Evolutionary conservation across 192 early-diverging fungal genomes (phyloP).

Genomic region (Podila epigama): DNA sequence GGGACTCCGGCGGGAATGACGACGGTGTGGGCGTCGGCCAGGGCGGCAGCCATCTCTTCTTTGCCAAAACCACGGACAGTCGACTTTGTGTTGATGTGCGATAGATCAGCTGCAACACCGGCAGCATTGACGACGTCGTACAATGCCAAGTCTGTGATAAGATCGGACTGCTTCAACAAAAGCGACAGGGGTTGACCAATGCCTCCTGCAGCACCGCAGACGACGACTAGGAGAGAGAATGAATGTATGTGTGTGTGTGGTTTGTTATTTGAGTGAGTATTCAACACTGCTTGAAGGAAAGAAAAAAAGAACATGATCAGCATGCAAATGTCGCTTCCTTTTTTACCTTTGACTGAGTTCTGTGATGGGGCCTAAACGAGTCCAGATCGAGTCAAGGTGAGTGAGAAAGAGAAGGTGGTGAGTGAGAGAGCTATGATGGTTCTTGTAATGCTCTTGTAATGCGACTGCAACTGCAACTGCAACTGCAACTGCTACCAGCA

Average conservation of each 20-base stretch:
- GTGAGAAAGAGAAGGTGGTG: too few relatives aligned
- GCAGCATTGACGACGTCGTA: constrained; percentile 97
- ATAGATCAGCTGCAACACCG: constrained; percentile 96
- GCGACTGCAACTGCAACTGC: too few relatives aligned
- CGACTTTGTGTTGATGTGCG: constrained; percentile 89
- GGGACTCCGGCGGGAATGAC: constrained; percentile 98
- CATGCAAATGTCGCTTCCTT: too few relatives aligned
- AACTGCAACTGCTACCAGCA: too few relatives aligned
- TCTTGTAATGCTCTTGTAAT: too few relatives aligned
- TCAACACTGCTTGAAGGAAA: background rate
- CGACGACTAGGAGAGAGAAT: constrained; percentile 60
- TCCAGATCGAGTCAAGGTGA: too few relatives aligned
- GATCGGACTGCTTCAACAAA: constrained; percentile 89
- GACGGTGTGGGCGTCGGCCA: constrained; percentile 79
- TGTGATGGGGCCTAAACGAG: too few relatives aligned
- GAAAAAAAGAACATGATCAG: too few relatives aligned
- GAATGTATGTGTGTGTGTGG: background rate
- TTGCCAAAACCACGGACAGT: constrained; percentile 81
- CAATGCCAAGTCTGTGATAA: constrained; percentile 85
- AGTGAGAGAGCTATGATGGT: too few relatives aligned
- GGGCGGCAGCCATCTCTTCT: constrained; percentile 77
- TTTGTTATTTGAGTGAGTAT: background rate
- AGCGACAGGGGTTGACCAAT: constrained; percentile 98
- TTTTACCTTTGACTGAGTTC: too few relatives aligned
- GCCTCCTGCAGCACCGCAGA: constrained; percentile 88